Evolutionary conservation across 768 basidiomycete genomes (phyloP).

Genomic region (Trametes villosa): DNA sequence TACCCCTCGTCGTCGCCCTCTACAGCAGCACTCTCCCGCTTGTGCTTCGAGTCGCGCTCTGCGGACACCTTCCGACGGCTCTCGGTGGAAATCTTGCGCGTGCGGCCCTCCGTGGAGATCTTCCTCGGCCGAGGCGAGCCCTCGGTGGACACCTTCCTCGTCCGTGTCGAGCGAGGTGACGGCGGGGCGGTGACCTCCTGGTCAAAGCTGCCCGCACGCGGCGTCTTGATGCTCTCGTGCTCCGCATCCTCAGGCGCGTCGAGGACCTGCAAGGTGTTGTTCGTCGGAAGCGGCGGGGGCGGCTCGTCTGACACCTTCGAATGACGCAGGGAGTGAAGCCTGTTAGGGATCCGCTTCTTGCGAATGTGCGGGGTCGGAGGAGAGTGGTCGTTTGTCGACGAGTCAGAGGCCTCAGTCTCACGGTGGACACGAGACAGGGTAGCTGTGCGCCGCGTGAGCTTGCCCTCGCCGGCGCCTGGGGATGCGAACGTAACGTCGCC

Average conservation of each 20-base stretch:
- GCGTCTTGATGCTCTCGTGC: conserved; percentile 48
- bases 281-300: conserved; percentile 30
- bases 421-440: conserved; percentile 24
- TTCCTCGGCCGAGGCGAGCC: conserved; percentile 35
- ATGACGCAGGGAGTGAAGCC: conserved; percentile 51
- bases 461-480: neutral
- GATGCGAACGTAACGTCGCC: conserved; percentile 34
- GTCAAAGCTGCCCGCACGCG: conserved; percentile 57
- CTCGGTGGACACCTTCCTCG: conserved; percentile 47
- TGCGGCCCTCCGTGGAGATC: conserved; percentile 32
- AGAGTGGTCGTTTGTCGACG: conserved; percentile 44
- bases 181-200: conserved; percentile 31
- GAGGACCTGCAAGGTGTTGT: conserved; percentile 50
- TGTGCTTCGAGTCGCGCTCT: conserved; percentile 41
- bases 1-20: conserved; percentile 81
- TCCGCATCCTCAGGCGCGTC: conserved; percentile 61
- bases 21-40: conserved; percentile 67
- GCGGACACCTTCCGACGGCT: conserved; percentile 49
- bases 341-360: conserved; percentile 52
- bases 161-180: conserved; percentile 35
- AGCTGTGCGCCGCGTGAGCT: conserved; percentile 17
- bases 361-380: conserved; percentile 51
- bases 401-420: conserved; percentile 53
- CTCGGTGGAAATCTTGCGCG: conserved; percentile 29
- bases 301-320: conserved; percentile 25